Conservation (phyloP, 371 early-diverging fungal species). For the Circinella umbellata region DNA sequence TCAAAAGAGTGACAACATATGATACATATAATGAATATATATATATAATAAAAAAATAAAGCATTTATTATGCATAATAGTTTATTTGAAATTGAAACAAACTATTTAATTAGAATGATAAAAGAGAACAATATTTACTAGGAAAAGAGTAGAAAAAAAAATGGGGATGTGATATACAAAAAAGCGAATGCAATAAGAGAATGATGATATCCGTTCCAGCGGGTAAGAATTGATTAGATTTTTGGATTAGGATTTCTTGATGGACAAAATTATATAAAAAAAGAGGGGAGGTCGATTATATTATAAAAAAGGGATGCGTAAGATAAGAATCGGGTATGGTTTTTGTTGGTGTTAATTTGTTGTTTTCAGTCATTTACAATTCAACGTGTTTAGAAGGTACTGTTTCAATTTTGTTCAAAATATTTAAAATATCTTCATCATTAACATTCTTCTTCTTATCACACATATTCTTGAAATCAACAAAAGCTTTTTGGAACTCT, state of each 20-base stretch:
- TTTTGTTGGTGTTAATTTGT: neutral
- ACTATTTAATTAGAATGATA: too few species aligned
- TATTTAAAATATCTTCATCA: slow-evolving; percentile 87
- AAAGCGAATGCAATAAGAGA: neutral
- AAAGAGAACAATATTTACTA: neutral
- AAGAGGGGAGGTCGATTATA: too few species aligned
- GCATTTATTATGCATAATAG: too few species aligned
- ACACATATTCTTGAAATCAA: slow-evolving; percentile 87
- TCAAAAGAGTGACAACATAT: too few species aligned
- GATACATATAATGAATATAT: too few species aligned
- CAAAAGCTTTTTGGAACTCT: slow-evolving; percentile 83
- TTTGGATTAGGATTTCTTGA: too few species aligned
- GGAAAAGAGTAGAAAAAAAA: neutral
- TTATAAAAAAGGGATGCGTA: too few species aligned
- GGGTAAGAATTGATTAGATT: neutral
- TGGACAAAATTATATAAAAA: too few species aligned
- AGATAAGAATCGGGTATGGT: too few species aligned
- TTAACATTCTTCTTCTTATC: slow-evolving; percentile 92
- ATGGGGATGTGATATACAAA: neutral
- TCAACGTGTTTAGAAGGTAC: slow-evolving; percentile 20
- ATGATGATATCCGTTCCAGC: neutral
- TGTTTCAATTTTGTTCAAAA: slow-evolving; percentile 64
- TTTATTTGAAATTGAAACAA: too few species aligned
- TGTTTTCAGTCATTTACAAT: slow-evolving; percentile 8
- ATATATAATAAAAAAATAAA: too few species aligned